Conservation (phyloP, 805 yeast genomes). For the Candida ponderosae region DNA sequence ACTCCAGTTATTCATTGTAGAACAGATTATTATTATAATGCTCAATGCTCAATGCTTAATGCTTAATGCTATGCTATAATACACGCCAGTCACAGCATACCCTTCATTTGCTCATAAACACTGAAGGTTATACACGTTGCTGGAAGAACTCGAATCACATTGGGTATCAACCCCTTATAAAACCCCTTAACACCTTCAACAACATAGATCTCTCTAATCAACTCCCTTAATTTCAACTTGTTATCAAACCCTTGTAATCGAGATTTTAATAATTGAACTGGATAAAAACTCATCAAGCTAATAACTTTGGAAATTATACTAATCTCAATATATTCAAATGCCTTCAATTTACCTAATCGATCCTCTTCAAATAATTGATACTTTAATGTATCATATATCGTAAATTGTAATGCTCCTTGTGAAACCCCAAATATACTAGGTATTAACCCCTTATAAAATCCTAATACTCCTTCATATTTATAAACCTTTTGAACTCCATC, state of each 20-base stretch:
- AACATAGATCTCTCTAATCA: slow-evolving; percentile 31
- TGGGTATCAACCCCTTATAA: slow-evolving; percentile 78
- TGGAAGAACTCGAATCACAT: slow-evolving; percentile 77
- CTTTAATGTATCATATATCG: slow-evolving; percentile 78
- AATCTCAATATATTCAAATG: slow-evolving; percentile 53
- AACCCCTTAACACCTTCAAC: slow-evolving; percentile 60
- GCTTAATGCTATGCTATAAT: too few relatives aligned
- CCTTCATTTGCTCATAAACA: slow-evolving; percentile 62
- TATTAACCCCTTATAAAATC: slow-evolving; percentile 66
- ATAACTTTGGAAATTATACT: slow-evolving; percentile 64
- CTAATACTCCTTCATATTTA: slow-evolving; percentile 46
- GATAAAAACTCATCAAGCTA: slow-evolving; percentile 67
- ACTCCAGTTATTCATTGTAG: too few relatives aligned
- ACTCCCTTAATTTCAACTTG: slow-evolving; percentile 19
- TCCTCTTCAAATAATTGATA: slow-evolving; percentile 19
- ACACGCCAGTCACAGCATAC: slow-evolving; percentile 13
- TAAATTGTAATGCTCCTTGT: slow-evolving; percentile 85
- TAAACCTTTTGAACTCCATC: slow-evolving; percentile 48
- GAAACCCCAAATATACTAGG: slow-evolving; percentile 78
- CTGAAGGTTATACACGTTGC: slow-evolving; percentile 88
- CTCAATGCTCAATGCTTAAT: too few relatives aligned
- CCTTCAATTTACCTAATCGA: slow-evolving; percentile 25
- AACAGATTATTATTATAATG: too few relatives aligned
- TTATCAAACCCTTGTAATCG: slow-evolving; percentile 49
- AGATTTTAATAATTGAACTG: slow-evolving; percentile 74